Percentiles rank a stretch among this genome's conserved stretches.
Conservation (phyloP, 2,329 filamentous ascomycete genomes). For the Pseudocercospora pini-densiflorae region DNA sequence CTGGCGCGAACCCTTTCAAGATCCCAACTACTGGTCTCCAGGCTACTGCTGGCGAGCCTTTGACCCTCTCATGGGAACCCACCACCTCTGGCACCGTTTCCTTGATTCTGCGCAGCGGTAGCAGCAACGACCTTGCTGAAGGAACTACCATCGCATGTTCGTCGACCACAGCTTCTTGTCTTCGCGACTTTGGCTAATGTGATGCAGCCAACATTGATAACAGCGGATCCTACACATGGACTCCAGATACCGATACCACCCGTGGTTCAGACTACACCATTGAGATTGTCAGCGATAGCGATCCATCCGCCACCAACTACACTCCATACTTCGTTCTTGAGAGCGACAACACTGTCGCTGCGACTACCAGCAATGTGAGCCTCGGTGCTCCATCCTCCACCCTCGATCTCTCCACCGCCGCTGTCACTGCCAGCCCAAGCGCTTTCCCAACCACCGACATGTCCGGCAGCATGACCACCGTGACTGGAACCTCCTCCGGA, state of each 20-base stretch:
- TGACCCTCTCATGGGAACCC: slow-evolving; percentile 55
- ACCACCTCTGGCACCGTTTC: slow-evolving; percentile 57
- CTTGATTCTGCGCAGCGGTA: slow-evolving; percentile 51
- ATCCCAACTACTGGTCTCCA: slow-evolving; percentile 48
- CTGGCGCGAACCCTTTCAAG: slow-evolving; percentile 53
- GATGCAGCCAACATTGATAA: slow-evolving; percentile 53
- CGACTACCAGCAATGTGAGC: slow-evolving; percentile 35
- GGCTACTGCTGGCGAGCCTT: slow-evolving; percentile 52
- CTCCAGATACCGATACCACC: slow-evolving; percentile 46
- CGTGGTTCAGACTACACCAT: slow-evolving; percentile 55
- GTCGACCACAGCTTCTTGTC: slow-evolving; percentile 24
- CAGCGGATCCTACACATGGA: slow-evolving; percentile 55
- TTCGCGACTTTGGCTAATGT: slow-evolving; percentile 16
- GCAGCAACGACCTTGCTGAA: slow-evolving; percentile 43
- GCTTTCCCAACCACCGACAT: slow-evolving; percentile 17
- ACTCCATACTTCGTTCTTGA: slow-evolving; percentile 56
- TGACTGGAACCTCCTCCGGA: slow-evolving; percentile 4
- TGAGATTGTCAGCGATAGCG: slow-evolving; percentile 55
- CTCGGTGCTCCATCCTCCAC: slow-evolving; percentile 39
- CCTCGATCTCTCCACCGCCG: slow-evolving; percentile 29
- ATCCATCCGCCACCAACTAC: slow-evolving; percentile 56
- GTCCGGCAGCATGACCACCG: slow-evolving; percentile 14
- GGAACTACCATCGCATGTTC: slow-evolving; percentile 38
- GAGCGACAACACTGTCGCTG: slow-evolving; percentile 48
- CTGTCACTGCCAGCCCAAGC: slow-evolving; percentile 34